These are phyloP conservation scores for Gnaphalium uliginosum DNA, from an alignment of 129 eudicot species.

Conservation along the genomic window DNA sequence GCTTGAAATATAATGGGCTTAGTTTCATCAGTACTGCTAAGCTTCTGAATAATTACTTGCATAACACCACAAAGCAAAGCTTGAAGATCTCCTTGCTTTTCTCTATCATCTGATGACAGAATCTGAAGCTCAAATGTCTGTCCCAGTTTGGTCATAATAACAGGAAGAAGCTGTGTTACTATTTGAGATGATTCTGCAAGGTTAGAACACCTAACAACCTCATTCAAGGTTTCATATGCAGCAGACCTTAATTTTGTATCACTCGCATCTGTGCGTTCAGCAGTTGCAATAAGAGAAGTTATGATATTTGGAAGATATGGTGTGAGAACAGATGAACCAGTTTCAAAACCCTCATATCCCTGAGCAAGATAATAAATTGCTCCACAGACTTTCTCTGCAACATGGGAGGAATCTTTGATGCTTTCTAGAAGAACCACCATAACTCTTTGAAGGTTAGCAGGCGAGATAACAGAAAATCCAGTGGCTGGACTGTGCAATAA, in stretches of 20 bases:
- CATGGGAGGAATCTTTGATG: slow-evolving; percentile 76
- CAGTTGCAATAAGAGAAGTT: slow-evolving; percentile 54
- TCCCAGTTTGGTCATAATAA: slow-evolving; percentile 63
- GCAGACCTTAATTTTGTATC: slow-evolving; percentile 79
- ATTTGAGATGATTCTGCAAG: slow-evolving; percentile 61
- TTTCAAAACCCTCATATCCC: slow-evolving; percentile 79
- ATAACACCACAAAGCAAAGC: slow-evolving; percentile 84
- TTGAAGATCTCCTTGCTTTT: slow-evolving; percentile 82
- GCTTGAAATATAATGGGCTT: slow-evolving; percentile 50
- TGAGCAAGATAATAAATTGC: slow-evolving; percentile 88
- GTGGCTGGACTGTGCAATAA: slow-evolving; percentile 67
- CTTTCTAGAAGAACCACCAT: slow-evolving; percentile 66
- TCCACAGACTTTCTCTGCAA: slow-evolving; percentile 90
- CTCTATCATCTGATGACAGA: slow-evolving; percentile 72
- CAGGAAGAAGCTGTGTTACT: slow-evolving; percentile 64
- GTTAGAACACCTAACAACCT: slow-evolving; percentile 73
- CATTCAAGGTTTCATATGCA: slow-evolving; percentile 81
- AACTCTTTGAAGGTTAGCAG: slow-evolving; percentile 56
- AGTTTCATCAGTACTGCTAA: slow-evolving; percentile 58
- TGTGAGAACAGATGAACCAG: slow-evolving; percentile 56
- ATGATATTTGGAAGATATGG: slow-evolving; percentile 61
- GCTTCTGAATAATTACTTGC: slow-evolving; percentile 84
- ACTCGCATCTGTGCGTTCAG: slow-evolving; percentile 69
- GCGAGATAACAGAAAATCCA: slow-evolving; percentile 72
- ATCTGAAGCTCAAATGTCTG: slow-evolving; percentile 66